Base-by-base conservation (phyloP, 2,329 filamentous ascomycete genomes). In the Clarireedia sp. region DNA sequence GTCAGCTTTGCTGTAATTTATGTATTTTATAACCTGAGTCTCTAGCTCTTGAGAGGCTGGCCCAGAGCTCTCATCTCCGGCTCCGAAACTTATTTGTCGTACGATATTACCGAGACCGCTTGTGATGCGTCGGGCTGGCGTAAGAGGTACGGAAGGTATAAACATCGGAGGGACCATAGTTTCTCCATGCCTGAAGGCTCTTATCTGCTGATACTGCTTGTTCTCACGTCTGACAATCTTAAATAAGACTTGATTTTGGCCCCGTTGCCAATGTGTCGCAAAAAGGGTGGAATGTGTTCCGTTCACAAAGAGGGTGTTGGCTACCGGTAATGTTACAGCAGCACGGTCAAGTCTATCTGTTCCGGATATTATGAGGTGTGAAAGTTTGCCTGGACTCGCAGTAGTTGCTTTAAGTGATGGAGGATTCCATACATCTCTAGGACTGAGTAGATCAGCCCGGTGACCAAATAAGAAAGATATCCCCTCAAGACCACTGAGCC, bases 41-140 rank as follows among this genome's bases (percentile, higher is more conserved):
- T 94, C 89, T 1, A 92, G 74, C 67, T 92, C 88, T 26, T 78
- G 75, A 1, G 87, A 90, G 3, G 88, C 87, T 12, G 86, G 83
- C 36, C 52, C 43, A 2, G 48, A 43, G 0, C 77, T 72, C 1
- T 70, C 64, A 33, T 71, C 67, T 4, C 73, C 75, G 23, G 67
- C 62, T 12, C 62, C 62, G 17, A 78, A 71, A 16, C 80, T 73
- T 9, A 91, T 67, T 43, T 80, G 78, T 33, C 85, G 81, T 21
- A 94, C 74, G 54, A 95, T 92, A 69, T 95, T 95, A 3, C 89
- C 89, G 64, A 91, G 81, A 37, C 83, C 82, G 38, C 80, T 78
- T 1, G 77, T 72, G 37, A 94, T 82, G 47, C 71, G 73, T 17
- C 86, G 79, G 16, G 85, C 77, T 5, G 72, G 68, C 0, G 86